Evolutionary conservation across 768 basidiomycete genomes (phyloP).

Genomic region (Russula virescens): DNA sequence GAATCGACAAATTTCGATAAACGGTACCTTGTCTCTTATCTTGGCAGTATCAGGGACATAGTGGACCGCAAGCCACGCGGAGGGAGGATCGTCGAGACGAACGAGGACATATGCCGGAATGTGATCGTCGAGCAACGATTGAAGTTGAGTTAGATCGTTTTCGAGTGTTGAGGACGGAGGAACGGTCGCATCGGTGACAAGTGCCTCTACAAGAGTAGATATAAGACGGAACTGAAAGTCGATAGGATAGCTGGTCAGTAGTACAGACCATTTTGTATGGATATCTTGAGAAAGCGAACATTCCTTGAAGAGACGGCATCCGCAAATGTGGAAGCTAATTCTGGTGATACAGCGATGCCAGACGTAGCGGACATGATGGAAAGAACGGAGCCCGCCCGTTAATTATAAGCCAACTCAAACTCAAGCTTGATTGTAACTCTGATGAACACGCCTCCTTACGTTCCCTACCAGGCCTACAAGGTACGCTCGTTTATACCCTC

Average conservation of each 20-base stretch:
- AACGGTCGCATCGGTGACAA: conserved; percentile 54
- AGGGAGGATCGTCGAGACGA: conserved; percentile 50
- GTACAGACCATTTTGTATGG: conserved; percentile 64
- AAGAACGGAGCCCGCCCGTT: not conserved
- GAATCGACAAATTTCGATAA: not conserved
- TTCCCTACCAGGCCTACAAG: conserved; percentile 49
- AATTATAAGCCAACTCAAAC: no score
- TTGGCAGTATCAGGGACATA: conserved; percentile 82
- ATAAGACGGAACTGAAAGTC: conserved; percentile 29
- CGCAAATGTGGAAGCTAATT: conserved; percentile 55
- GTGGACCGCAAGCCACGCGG: conserved; percentile 68
- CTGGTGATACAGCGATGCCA: conserved; percentile 58
- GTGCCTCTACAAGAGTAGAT: conserved; percentile 46
- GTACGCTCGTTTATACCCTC: conserved; percentile 26
- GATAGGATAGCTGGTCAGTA: conserved; percentile 12
- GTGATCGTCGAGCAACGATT: conserved; percentile 51
- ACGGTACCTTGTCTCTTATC: conserved; percentile 69
- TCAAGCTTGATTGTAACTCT: conserved; percentile 14
- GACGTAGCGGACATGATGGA: conserved; percentile 63
- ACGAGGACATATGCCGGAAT: conserved; percentile 73
- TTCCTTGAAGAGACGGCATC: conserved; percentile 44
- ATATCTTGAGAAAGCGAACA: conserved; percentile 70
- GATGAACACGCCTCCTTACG: conserved; percentile 31
- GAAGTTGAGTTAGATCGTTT: conserved; percentile 56
- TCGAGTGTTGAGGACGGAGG: conserved; percentile 46